Conservation (phyloP, 768 basidiomycete genomes). For the Candolleomyces efflorescens region DNA sequence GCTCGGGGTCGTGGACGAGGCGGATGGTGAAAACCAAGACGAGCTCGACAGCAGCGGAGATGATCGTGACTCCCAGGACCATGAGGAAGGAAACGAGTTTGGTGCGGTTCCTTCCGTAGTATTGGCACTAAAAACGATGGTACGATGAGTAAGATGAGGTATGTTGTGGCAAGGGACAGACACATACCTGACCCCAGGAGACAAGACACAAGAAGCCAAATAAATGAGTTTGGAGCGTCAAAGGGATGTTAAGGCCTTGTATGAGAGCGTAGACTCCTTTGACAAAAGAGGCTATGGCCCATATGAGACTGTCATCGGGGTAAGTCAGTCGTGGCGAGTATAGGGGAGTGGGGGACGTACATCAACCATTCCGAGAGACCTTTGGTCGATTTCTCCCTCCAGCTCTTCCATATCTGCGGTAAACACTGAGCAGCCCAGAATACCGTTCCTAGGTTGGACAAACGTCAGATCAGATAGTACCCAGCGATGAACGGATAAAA, state of each 20-base stretch:
- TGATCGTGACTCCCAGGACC: conserved; percentile 31
- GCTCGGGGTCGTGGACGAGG: conserved; percentile 29
- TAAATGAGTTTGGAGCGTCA: conserved; percentile 64
- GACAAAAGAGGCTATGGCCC: conserved; percentile 56
- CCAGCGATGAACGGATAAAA: too few species aligned
- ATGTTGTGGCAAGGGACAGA: background rate
- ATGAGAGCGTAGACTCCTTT: conserved; percentile 67
- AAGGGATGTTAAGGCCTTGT: conserved; percentile 65
- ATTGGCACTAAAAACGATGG: conserved; percentile 49
- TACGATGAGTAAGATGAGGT: background rate
- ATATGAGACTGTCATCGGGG: conserved; percentile 42
- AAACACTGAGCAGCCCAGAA: conserved; percentile 66
- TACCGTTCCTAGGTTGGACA: conserved; percentile 44
- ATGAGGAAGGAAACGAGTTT: conserved; percentile 27
- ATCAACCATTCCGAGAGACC: conserved; percentile 69
- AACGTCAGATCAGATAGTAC: background rate
- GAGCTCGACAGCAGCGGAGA: conserved; percentile 54
- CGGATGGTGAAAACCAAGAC: conserved; percentile 56
- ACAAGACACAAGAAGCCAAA: conserved; percentile 58
- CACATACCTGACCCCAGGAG: conserved; percentile 62
- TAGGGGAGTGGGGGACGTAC: conserved; percentile 31
- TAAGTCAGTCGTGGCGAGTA: background rate
- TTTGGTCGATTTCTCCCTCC: conserved; percentile 58
- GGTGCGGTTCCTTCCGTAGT: conserved; percentile 50
- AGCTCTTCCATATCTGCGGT: conserved; percentile 74